Percentiles rank a stretch among this genome's conserved stretches.
These are phyloP conservation scores for Daphne laureola DNA, from an alignment of 441 rosid genomes.

Conservation along the genomic window DNA sequence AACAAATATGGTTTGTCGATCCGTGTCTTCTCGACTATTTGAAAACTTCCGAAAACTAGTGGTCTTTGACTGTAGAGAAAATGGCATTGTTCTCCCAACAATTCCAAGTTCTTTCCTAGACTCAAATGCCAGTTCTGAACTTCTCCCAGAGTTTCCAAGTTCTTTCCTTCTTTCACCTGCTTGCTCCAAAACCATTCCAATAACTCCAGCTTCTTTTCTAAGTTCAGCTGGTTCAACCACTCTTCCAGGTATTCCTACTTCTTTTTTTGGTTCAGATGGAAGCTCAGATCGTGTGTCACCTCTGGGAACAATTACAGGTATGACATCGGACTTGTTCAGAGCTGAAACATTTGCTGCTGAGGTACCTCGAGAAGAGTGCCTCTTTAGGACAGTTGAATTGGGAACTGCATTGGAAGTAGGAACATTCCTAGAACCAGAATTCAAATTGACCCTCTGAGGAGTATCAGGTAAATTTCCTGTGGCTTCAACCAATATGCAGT, in stretches of 20 bases:
- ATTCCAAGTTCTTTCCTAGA: constrained; percentile 72
- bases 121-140: constrained; percentile 54
- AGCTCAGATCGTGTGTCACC: constrained; percentile 48
- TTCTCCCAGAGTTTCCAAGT: constrained; percentile 9
- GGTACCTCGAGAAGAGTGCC: constrained; percentile 42
- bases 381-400: constrained; percentile 43
- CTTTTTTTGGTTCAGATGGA: constrained; percentile 64
- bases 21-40: constrained; percentile 57
- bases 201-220: constrained; percentile 48
- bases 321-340: constrained; percentile 47
- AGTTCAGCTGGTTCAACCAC: constrained; percentile 38
- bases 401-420: constrained; percentile 38
- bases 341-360: constrained; percentile 40
- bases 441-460: constrained; percentile 60
- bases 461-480: constrained; percentile 70
- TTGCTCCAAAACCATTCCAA: constrained; percentile 7
- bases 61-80: constrained; percentile 83
- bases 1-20: constrained; percentile 36
- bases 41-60: constrained; percentile 53
- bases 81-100: constrained; percentile 94
- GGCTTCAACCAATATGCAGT: constrained; percentile 50
- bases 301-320: constrained; percentile 82
- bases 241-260: constrained; percentile 22
- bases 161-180: constrained; percentile 14
- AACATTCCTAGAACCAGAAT: constrained; percentile 34